Evolutionary conservation across 257 asterid genomes (phyloP).

Genomic region (Gardenia jasminoides): DNA sequence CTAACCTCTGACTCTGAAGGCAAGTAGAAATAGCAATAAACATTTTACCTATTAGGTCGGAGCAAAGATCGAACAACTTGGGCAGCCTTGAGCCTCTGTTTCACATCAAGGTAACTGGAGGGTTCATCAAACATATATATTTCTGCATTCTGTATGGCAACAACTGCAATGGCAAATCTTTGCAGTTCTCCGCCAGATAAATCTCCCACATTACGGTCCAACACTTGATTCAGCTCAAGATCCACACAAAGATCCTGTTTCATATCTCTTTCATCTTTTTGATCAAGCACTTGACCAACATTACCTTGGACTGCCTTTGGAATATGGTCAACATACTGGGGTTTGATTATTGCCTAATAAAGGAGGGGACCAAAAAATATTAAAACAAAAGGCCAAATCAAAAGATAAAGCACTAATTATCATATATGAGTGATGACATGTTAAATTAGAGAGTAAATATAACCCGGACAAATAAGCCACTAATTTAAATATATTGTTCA

Average conservation of each 20-base stretch:
- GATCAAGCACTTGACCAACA: slow-evolving; percentile 94
- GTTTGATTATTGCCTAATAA: slow-evolving; percentile 88
- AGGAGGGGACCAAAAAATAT: neutral
- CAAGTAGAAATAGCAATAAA: slow-evolving; percentile 10
- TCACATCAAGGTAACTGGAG: slow-evolving; percentile 98
- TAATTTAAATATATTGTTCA: neutral
- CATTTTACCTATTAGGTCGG: slow-evolving; percentile 69
- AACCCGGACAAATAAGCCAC: neutral
- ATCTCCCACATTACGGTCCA: slow-evolving; percentile 97
- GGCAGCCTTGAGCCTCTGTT: slow-evolving; percentile 98
- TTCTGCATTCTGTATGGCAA: slow-evolving; percentile 90
- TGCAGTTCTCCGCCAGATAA: slow-evolving; percentile 99
- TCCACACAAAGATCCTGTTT: slow-evolving; percentile 68
- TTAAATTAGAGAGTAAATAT: neutral
- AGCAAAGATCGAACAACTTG: slow-evolving; percentile 93
- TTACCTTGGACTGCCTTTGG: slow-evolving; percentile 99
- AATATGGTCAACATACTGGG: slow-evolving; percentile 96
- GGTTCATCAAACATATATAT: slow-evolving; percentile 99
- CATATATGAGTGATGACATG: neutral
- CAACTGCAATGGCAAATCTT: slow-evolving; percentile 97
- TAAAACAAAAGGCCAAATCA: neutral
- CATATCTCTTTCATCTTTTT: slow-evolving; percentile 89
- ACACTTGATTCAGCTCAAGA: slow-evolving; percentile 87
- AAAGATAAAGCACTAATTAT: neutral
- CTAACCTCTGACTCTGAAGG: neutral